These are phyloP conservation scores for Hanseniaspora guilliermondii DNA, from an alignment of 805 yeast species.

Conservation along the genomic window DNA sequence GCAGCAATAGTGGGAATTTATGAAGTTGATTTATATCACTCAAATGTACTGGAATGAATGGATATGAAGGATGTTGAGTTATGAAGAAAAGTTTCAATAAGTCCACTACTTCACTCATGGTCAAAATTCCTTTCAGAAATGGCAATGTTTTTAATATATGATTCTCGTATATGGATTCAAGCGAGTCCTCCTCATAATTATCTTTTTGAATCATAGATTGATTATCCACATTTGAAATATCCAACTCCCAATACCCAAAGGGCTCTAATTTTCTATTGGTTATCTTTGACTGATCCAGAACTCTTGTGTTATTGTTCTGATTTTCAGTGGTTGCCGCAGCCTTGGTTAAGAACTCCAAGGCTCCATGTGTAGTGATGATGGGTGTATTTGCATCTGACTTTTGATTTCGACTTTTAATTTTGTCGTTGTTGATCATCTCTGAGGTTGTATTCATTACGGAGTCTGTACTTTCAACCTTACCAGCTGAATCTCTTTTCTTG, in stretches of 20 bases:
- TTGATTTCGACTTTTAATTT: neutral
- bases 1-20: conserved; percentile 66
- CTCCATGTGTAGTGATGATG: conserved; percentile 38
- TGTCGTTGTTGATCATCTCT: neutral
- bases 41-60: conserved; percentile 65
- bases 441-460: too few species aligned
- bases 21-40: conserved; percentile 55
- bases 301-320: neutral
- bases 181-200: conserved; percentile 15
- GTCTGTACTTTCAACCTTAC: neutral
- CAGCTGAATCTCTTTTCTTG: neutral
- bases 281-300: conserved; percentile 13
- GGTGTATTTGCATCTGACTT: neutral
- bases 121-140: conserved; percentile 41
- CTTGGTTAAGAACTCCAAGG: conserved; percentile 59
- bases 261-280: conserved; percentile 11
- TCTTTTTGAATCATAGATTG: neutral
- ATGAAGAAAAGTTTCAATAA: conserved; percentile 52
- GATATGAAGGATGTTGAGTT: conserved; percentile 82
- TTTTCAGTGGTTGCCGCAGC: conserved; percentile 47
- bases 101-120: conserved; percentile 48
- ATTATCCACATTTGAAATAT: neutral
- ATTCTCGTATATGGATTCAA: conserved; percentile 18
- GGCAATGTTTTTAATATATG: neutral
- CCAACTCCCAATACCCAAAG: conserved; percentile 3